A percentile compares a stretch with the other conserved stretches of the same genome.
These are phyloP conservation scores for Irpex rosettiformis DNA, from an alignment of 1,284 basidiomycete species.

Conservation along the genomic window DNA sequence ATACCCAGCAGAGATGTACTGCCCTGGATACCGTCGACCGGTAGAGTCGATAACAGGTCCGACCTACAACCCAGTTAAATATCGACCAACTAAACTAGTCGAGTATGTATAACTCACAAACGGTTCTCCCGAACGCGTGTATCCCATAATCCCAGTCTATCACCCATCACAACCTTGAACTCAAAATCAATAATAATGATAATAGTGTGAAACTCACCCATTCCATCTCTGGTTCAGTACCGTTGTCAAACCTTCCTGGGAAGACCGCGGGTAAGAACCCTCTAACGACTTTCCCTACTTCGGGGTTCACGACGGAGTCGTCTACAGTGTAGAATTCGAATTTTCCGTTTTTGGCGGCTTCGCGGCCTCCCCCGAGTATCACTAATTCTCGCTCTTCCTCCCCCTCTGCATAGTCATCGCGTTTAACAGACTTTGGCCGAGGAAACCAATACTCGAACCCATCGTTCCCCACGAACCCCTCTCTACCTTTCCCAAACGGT, in stretches of 20 bases:
- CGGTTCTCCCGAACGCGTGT: slow-evolving; percentile 60
- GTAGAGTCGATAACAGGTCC: slow-evolving; percentile 50
- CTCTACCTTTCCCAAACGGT: slow-evolving; percentile 11
- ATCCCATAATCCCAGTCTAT: slow-evolving; percentile 83
- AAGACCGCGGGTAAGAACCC: slow-evolving; percentile 60
- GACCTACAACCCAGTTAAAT: slow-evolving; percentile 41
- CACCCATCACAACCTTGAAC: not conserved
- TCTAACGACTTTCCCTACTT: slow-evolving; percentile 47
- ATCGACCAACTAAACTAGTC: no score
- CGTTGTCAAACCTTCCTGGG: slow-evolving; percentile 46
- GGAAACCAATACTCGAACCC: slow-evolving; percentile 80
- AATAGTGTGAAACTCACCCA: slow-evolving; percentile 54
- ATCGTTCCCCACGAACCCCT: slow-evolving; percentile 33
- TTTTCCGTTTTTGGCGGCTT: slow-evolving; percentile 32
- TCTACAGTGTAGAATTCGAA: slow-evolving; percentile 59
- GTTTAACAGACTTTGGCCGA: slow-evolving; percentile 33
- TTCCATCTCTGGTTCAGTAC: slow-evolving; percentile 61
- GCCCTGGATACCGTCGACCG: slow-evolving; percentile 39
- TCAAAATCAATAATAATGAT: no score
- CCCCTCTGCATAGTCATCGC: no score
- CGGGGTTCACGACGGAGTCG: slow-evolving; percentile 51
- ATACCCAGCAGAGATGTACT: slow-evolving; percentile 76
- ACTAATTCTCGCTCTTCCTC: slow-evolving; percentile 46
- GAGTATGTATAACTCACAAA: no score
- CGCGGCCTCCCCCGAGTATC: slow-evolving; percentile 72